These are phyloP conservation scores for Talaromyces rugulosus DNA, from an alignment of 2,329 filamentous ascomycete genomes.

Conservation along the genomic window DNA sequence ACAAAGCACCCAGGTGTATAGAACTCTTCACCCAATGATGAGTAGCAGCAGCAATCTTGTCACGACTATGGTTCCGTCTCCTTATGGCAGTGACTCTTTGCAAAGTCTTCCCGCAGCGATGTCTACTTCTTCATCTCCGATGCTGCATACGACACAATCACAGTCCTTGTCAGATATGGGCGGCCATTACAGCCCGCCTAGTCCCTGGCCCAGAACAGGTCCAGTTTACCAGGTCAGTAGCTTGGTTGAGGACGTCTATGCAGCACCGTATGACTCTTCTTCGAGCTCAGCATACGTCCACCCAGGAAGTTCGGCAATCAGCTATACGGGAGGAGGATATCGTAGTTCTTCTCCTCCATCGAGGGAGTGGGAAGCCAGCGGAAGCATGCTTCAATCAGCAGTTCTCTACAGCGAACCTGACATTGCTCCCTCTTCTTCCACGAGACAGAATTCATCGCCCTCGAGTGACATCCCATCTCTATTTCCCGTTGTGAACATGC, in stretches of 20 bases:
- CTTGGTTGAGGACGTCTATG: slow-evolving; percentile 32
- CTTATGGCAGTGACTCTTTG: not conserved
- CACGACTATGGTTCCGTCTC: not conserved
- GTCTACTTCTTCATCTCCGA: slow-evolving; percentile 12
- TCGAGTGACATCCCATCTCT: slow-evolving; percentile 24
- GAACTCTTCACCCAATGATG: slow-evolving; percentile 1
- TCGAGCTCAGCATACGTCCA: slow-evolving; percentile 32
- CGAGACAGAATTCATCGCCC: slow-evolving; percentile 20
- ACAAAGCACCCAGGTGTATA: not conserved
- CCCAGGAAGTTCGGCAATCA: slow-evolving; percentile 28
- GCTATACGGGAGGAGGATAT: slow-evolving; percentile 26
- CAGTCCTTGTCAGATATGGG: slow-evolving; percentile 25
- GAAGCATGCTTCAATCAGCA: slow-evolving; percentile 14
- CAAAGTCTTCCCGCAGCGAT: not conserved
- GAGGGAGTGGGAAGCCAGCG: slow-evolving; percentile 24
- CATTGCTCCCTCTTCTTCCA: slow-evolving; percentile 4
- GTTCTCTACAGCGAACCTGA: slow-evolving; percentile 23
- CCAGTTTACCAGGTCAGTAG: slow-evolving; percentile 19
- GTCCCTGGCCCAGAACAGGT: slow-evolving; percentile 19
- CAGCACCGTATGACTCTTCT: slow-evolving; percentile 24
- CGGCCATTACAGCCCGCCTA: slow-evolving; percentile 15
- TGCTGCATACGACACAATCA: slow-evolving; percentile 13
- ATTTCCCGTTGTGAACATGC: slow-evolving; percentile 19
- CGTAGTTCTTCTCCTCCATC: slow-evolving; percentile 21
- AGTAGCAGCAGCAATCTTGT: not conserved